Conservation (phyloP, 495 filamentous ascomycete genomes). For the Hypoxylon rickii region DNA sequence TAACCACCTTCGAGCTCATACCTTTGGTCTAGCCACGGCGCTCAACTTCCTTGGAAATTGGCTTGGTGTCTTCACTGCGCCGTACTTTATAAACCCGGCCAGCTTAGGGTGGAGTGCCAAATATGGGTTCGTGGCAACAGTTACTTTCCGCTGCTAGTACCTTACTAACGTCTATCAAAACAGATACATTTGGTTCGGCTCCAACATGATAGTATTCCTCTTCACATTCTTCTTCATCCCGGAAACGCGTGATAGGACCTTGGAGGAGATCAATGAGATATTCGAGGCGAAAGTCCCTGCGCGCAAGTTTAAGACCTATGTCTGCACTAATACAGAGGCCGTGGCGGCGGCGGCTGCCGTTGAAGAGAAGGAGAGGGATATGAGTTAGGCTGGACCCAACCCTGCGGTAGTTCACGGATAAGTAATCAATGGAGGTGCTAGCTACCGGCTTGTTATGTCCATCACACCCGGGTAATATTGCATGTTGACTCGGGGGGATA, state of each 20-base stretch:
- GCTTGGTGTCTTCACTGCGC: constrained; percentile 56
- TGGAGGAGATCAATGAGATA: constrained; percentile 60
- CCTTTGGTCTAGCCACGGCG: constrained; percentile 51
- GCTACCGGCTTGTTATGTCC: no score
- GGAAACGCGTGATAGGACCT: constrained; percentile 56
- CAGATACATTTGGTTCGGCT: constrained; percentile 47
- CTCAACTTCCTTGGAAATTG: constrained; percentile 55
- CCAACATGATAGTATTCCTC: constrained; percentile 44
- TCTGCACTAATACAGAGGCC: constrained; percentile 31
- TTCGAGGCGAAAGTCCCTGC: constrained; percentile 55
- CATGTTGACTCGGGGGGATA: no score
- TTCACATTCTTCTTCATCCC: constrained; percentile 56
- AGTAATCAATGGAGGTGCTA: no score
- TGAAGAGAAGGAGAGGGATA: constrained; percentile 1
- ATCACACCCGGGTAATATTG: no score
- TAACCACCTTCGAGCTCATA: constrained; percentile 52
- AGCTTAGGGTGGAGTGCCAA: constrained; percentile 48
- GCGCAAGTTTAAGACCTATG: constrained; percentile 42
- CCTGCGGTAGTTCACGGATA: no score
- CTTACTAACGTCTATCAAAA: neutral
- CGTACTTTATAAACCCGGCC: constrained; percentile 62
- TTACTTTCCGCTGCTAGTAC: neutral
- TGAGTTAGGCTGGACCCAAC: no score
- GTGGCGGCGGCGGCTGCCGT: neutral
- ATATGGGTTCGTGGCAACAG: constrained; percentile 40